These are phyloP conservation scores for Phytomonas sp. DNA, from an alignment of 208 protist species.

Conservation along the genomic window DNA sequence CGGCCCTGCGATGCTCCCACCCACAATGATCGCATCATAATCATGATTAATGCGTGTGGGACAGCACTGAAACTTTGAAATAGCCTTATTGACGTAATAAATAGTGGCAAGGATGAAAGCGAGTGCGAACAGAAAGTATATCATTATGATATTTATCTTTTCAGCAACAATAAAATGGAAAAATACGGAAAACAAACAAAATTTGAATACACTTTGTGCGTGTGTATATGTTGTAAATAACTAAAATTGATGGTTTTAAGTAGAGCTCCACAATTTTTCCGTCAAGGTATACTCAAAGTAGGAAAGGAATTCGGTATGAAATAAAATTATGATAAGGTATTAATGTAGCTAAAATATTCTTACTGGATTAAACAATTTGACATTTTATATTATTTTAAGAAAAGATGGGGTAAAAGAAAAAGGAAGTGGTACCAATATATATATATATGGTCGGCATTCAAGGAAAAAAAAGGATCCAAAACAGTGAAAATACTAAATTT, in stretches of 20 bases:
- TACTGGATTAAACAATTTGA: neutral
- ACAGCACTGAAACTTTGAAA: slow-evolving; percentile 33
- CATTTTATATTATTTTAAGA: neutral
- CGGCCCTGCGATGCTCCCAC: slow-evolving; percentile 87
- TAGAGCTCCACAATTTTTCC: neutral
- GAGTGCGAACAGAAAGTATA: slow-evolving; percentile 31
- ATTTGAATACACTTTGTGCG: slow-evolving; percentile 1
- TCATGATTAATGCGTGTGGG: slow-evolving; percentile 57
- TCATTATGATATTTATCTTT: slow-evolving; percentile 16
- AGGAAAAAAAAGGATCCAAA: neutral
- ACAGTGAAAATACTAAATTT: neutral
- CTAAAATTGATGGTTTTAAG: neutral
- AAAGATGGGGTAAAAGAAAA: neutral
- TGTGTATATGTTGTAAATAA: neutral
- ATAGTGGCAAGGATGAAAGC: slow-evolving; percentile 30
- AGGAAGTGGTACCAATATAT: neutral
- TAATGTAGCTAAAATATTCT: neutral
- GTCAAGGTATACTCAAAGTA: neutral
- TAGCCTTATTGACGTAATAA: slow-evolving; percentile 41
- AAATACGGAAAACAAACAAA: neutral
- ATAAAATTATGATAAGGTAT: neutral
- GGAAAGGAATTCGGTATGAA: neutral
- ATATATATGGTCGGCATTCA: neutral
- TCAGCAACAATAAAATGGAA: slow-evolving; percentile 7
- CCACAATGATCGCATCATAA: slow-evolving; percentile 89